Evolutionary conservation across 805 yeast species (phyloP).

Genomic region (Zygosaccharomyces lentus): DNA sequence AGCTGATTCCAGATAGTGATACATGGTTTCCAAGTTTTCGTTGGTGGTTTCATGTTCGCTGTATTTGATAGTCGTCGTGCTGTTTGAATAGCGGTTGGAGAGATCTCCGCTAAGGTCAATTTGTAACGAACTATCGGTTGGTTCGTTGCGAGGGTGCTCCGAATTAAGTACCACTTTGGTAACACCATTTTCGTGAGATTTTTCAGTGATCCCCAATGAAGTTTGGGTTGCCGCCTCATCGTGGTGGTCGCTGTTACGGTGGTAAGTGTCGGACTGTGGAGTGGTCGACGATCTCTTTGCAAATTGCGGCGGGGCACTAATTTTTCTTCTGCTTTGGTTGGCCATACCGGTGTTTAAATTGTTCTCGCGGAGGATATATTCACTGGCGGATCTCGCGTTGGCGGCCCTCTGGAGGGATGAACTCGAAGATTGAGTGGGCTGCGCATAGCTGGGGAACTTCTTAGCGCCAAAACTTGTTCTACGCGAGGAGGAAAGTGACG

Average conservation of each 20-base stretch:
- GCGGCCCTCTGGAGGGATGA: constrained; percentile 11
- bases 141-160: neutral
- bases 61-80: constrained; percentile 27
- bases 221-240: neutral
- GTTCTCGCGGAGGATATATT: constrained; percentile 16
- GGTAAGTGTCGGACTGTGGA: neutral
- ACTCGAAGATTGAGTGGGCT: constrained; percentile 27
- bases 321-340: constrained; percentile 17
- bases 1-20: constrained; percentile 8
- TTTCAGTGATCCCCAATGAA: neutral
- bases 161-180: neutral
- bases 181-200: neutral
- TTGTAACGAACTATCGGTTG: constrained; percentile 12
- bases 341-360: constrained; percentile 2
- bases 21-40: constrained; percentile 8
- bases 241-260: neutral
- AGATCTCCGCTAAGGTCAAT: constrained; percentile 33
- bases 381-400: constrained; percentile 27
- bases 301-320: constrained; percentile 22
- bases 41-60: constrained; percentile 14
- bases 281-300: constrained; percentile 3
- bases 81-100: constrained; percentile 22
- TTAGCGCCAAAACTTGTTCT: constrained; percentile 33
- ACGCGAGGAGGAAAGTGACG: constrained; percentile 36
- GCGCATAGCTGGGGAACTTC: constrained; percentile 32